phyloP scores from a whole-genome alignment of 805 yeast genomes.

The Ogataea sp. region DNA sequence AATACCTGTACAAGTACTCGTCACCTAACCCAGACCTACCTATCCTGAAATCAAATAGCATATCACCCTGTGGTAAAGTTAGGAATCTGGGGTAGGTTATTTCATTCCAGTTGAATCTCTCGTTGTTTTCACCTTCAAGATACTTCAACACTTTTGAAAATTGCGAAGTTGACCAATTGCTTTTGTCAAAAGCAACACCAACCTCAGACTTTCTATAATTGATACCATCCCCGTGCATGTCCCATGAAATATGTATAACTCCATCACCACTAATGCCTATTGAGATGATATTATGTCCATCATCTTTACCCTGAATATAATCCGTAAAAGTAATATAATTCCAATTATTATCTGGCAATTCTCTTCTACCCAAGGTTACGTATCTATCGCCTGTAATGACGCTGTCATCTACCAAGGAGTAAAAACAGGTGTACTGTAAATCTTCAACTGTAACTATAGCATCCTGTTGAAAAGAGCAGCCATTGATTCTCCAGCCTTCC shows the following conservation, averaged over 20 bases:
- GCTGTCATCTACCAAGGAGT: conserved; percentile 1
- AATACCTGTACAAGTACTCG: conserved; percentile 9
- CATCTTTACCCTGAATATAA: conserved; percentile 11
- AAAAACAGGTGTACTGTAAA: conserved; percentile 7
- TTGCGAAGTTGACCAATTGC: not conserved
- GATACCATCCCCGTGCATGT: conserved; percentile 13
- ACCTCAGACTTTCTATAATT: conserved; percentile 9
- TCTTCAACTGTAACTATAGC: conserved; percentile 8
- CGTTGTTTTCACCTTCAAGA: conserved; percentile 1
- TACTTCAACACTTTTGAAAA: not conserved
- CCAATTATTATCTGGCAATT: conserved; percentile 5
- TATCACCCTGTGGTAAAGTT: conserved; percentile 8
- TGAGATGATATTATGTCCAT: conserved; percentile 15
- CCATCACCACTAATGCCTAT: conserved; percentile 18
- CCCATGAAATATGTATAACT: conserved; percentile 14
- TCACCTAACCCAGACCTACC: conserved; percentile 16
- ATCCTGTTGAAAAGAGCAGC: conserved; percentile 16
- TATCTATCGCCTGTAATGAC: conserved; percentile 5
- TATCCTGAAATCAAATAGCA: conserved; percentile 6
- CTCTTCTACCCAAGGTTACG: conserved; percentile 10
- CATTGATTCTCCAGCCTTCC: conserved; percentile 11
- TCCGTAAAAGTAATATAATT: conserved; percentile 7
- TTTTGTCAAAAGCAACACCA: not conserved
- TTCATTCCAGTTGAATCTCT: conserved; percentile 3
- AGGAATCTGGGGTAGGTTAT: conserved; percentile 14